Evolutionary conservation across 352 stramenopile genomes (phyloP).

Genomic region (Thalassiosira hispida): DNA sequence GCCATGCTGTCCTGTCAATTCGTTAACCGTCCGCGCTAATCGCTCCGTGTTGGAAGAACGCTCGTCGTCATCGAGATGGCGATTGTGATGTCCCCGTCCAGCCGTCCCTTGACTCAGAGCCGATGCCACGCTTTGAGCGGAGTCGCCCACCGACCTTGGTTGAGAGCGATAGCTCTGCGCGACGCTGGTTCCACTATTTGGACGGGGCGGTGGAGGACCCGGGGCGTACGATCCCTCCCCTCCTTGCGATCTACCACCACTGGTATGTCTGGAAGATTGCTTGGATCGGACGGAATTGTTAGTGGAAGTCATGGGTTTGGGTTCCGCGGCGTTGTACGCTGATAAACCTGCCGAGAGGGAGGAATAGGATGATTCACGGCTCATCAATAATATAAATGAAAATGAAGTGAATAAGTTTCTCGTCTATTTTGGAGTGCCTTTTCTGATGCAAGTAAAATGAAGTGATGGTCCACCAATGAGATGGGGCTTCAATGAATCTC

Average conservation of each 20-base stretch:
- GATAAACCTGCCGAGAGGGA: slow-evolving; percentile 39
- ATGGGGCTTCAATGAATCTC: too few species aligned
- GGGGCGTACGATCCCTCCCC: background rate
- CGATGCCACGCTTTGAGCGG: slow-evolving; percentile 15
- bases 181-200: background rate
- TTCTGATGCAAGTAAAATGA: too few species aligned
- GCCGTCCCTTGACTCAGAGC: slow-evolving; percentile 11
- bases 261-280: background rate
- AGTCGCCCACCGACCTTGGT: background rate
- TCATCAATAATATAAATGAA: too few species aligned
- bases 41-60: slow-evolving; percentile 10
- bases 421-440: too few species aligned
- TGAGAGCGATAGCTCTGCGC: slow-evolving; percentile 19
- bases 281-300: background rate
- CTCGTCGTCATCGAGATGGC: slow-evolving; percentile 13
- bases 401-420: too few species aligned
- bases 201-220: slow-evolving; percentile 7
- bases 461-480: too few species aligned
- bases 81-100: background rate
- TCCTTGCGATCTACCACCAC: background rate
- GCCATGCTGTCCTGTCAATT: background rate
- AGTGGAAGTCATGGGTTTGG: slow-evolving; percentile 31
- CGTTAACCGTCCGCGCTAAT: slow-evolving; percentile 19
- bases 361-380: slow-evolving; percentile 38
- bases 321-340: slow-evolving; percentile 46